phyloP scores from a whole-genome alignment of 306 rosid species.

The Ammopiptanthus mongolicus region DNA sequence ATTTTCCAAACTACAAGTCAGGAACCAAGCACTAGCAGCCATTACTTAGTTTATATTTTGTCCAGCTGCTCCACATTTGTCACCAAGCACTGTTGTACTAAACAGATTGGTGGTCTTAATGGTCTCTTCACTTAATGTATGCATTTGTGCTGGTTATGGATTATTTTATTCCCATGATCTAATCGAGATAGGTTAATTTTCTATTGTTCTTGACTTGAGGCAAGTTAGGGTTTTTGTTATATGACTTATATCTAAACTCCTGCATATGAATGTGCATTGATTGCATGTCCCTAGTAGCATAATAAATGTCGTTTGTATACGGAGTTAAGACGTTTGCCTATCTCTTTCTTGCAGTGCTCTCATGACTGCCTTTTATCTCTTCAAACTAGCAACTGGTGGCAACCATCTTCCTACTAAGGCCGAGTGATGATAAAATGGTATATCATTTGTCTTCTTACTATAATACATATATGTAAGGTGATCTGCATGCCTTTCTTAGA shows the following conservation, averaged over 20 bases:
- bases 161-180: background rate
- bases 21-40: background rate
- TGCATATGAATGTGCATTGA: background rate
- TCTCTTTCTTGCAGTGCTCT: constrained; percentile 52
- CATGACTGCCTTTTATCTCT: constrained; percentile 71
- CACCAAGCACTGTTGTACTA: background rate
- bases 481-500: background rate
- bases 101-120: background rate
- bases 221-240: background rate
- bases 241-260: background rate
- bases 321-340: constrained; percentile 11
- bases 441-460: background rate
- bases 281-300: background rate
- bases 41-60: background rate
- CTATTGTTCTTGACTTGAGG: background rate
- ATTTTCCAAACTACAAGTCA: background rate
- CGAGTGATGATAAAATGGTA: constrained; percentile 32
- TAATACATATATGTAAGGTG: background rate
- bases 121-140: background rate
- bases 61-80: background rate
- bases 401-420: constrained; percentile 72
- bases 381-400: constrained; percentile 82
- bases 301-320: background rate
- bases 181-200: background rate
- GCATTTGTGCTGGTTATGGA: background rate